Evolutionary conservation across 1,284 basidiomycete species (phyloP).

Genomic region (Pyrrhoderma lamaoense): DNA sequence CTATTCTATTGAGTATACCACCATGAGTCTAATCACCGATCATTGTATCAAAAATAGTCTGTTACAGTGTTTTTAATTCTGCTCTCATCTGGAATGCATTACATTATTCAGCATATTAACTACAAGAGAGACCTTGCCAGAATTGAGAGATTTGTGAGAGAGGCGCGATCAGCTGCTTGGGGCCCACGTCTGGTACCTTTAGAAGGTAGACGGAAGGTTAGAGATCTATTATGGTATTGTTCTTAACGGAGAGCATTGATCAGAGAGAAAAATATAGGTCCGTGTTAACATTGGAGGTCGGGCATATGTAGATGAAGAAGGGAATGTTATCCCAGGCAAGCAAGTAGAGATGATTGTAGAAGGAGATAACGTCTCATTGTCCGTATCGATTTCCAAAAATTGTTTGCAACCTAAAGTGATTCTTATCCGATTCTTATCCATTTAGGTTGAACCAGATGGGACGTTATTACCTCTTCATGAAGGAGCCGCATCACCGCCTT

Average conservation of each 20-base stretch:
- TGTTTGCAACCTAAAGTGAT: constrained; percentile 5
- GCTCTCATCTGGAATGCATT: constrained; percentile 73
- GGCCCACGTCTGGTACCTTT: constrained; percentile 57
- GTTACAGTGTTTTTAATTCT: constrained; percentile 71
- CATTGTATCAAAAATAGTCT: constrained; percentile 35
- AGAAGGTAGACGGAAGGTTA: constrained; percentile 60
- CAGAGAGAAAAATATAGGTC: constrained; percentile 39
- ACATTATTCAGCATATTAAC: constrained; percentile 70
- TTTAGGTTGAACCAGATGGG: constrained; percentile 36
- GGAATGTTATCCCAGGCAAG: constrained; percentile 40
- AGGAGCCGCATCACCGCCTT: constrained; percentile 39
- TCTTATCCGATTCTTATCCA: constrained; percentile 32
- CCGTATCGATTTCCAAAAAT: constrained; percentile 27
- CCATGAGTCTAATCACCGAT: neutral
- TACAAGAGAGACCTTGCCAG: constrained; percentile 64
- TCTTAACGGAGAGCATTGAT: neutral
- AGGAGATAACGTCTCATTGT: constrained; percentile 62
- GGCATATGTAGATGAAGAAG: constrained; percentile 46
- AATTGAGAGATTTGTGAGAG: constrained; percentile 56
- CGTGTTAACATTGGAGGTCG: constrained; percentile 59
- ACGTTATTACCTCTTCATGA: constrained; percentile 47
- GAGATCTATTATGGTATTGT: constrained; percentile 15
- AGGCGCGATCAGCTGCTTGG: constrained; percentile 70
- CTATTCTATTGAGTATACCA: neutral
- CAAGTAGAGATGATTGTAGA: constrained; percentile 76